Evolutionary conservation across 164 flowering plant genomes (phyloP).

Genomic region (Kingdonia uniflora): DNA sequence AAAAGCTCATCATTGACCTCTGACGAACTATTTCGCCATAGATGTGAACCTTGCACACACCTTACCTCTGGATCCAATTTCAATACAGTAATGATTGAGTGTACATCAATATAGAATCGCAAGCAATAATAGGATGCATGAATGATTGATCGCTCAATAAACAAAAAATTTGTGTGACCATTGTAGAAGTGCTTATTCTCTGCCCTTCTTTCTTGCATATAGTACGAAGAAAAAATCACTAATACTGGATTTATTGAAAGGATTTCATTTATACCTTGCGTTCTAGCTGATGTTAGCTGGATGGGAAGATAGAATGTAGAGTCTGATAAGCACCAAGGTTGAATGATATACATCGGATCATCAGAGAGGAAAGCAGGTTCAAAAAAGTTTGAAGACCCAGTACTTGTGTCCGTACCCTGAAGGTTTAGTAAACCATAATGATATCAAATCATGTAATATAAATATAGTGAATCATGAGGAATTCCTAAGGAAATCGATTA

Average conservation of each 20-base stretch:
- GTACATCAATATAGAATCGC: no score
- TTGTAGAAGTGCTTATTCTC: no score
- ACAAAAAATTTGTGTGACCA: no score
- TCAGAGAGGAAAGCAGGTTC: constrained; percentile 55
- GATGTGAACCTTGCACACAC: constrained; percentile 48
- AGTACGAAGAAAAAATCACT: no score
- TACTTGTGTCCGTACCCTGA: constrained; percentile 54
- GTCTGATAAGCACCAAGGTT: constrained; percentile 41
- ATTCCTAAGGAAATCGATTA: neutral
- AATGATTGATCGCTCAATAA: neutral
- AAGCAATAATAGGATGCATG: no score
- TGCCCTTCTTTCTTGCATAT: no score
- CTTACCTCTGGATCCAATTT: no score
- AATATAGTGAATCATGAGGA: neutral
- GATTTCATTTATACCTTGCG: neutral
- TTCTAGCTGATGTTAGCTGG: constrained; percentile 11
- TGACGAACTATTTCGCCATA: constrained; percentile 74
- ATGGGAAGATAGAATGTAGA: constrained; percentile 36
- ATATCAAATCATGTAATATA: no score
- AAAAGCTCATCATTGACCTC: constrained; percentile 59
- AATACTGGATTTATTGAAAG: no score
- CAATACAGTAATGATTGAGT: no score
- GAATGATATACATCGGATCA: constrained; percentile 42
- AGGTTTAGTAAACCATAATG: constrained; percentile 7
- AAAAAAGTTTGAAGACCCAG: constrained; percentile 23